phyloP scores from a whole-genome alignment of 2,329 filamentous ascomycete species.

The Beauveria scarabaeidicola region DNA sequence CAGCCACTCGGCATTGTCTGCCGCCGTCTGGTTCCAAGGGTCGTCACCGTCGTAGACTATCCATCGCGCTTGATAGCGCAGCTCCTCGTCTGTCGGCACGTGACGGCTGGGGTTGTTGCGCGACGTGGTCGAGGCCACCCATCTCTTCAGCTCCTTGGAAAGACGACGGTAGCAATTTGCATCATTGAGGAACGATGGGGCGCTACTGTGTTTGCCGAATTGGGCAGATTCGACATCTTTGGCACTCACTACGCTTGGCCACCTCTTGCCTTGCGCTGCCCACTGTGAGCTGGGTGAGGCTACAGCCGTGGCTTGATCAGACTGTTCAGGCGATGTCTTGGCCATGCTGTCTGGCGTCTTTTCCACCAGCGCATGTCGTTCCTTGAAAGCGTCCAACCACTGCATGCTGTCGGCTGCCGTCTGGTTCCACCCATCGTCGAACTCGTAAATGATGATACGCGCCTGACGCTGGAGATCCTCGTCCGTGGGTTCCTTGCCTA shows the following conservation, averaged over 20 bases:
- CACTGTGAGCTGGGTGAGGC: constrained; percentile 2
- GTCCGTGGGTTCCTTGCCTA: constrained; percentile 42
- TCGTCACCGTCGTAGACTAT: constrained; percentile 56
- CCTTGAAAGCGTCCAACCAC: constrained; percentile 46
- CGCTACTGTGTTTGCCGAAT: constrained; percentile 10
- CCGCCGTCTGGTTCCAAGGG: constrained; percentile 55
- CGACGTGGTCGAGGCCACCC: constrained; percentile 44
- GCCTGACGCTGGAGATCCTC: constrained; percentile 48
- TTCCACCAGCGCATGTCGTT: constrained; percentile 29
- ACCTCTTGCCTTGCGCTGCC: neutral
- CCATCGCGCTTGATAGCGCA: constrained; percentile 57
- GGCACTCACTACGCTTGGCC: neutral
- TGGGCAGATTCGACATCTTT: neutral
- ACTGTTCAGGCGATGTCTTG: constrained; percentile 6
- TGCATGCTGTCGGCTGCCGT: constrained; percentile 48
- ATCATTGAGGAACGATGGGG: constrained; percentile 46
- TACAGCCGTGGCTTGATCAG: constrained; percentile 2
- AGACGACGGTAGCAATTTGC: constrained; percentile 52
- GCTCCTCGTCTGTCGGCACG: constrained; percentile 50
- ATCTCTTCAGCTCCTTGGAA: constrained; percentile 44
- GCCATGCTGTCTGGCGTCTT: neutral
- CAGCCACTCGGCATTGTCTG: constrained; percentile 57
- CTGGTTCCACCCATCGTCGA: constrained; percentile 56
- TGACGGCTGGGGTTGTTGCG: constrained; percentile 52
- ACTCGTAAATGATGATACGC: constrained; percentile 53